Evolutionary conservation across 202 grass and related monocot genomes (phyloP).

Genomic region (Zizania palustris): DNA sequence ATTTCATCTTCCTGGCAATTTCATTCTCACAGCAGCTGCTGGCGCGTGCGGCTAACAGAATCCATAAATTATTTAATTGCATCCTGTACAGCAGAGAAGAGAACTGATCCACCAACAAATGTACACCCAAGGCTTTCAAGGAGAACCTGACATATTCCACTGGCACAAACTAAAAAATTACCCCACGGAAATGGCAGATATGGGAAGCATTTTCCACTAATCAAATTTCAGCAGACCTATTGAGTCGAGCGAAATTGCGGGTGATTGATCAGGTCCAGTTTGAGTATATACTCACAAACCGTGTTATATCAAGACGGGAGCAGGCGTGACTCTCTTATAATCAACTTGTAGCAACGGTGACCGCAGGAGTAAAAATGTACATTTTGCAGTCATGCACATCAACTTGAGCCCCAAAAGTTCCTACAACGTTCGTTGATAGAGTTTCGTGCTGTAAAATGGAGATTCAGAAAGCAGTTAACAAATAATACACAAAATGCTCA

Average conservation of each 20-base stretch:
- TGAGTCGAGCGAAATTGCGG: background rate
- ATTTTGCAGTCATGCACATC: constrained; percentile 73
- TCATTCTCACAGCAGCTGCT: too few relatives aligned
- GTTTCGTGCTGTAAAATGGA: constrained; percentile 62
- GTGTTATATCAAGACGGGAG: background rate
- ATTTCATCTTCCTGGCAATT: too few relatives aligned
- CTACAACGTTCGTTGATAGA: constrained; percentile 45
- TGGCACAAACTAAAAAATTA: background rate
- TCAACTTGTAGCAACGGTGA: constrained; percentile 50
- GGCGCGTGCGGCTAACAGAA: background rate
- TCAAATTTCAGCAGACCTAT: background rate
- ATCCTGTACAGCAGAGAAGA: background rate
- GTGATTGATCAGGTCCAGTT: background rate
- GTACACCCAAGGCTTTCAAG: background rate
- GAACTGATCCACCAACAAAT: background rate
- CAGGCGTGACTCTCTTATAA: background rate
- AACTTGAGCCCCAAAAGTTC: constrained; percentile 58
- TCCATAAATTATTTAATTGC: background rate
- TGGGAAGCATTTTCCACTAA: background rate
- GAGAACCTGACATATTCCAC: background rate
- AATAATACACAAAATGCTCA: constrained; percentile 9
- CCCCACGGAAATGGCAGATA: background rate
- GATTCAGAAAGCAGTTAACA: constrained; percentile 13
- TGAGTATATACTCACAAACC: background rate
- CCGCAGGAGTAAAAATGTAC: constrained; percentile 58